These are phyloP conservation scores for Hemileccinum impolitum DNA, from an alignment of 768 basidiomycete species.

Conservation along the genomic window DNA sequence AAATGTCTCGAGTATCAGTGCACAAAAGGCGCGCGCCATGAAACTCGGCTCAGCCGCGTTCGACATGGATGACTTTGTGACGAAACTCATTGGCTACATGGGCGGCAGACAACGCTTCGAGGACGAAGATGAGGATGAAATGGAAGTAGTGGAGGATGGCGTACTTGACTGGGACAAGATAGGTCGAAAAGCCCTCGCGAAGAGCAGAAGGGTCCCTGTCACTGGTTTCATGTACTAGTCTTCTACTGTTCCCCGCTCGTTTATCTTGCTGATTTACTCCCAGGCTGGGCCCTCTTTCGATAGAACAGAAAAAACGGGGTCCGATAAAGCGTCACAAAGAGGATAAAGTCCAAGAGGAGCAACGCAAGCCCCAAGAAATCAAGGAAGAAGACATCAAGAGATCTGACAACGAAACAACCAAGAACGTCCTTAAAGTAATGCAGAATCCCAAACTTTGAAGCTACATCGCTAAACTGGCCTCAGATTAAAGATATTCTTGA, in stretches of 20 bases:
- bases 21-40: slow-evolving; percentile 87
- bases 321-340: slow-evolving; percentile 58
- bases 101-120: slow-evolving; percentile 58
- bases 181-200: slow-evolving; percentile 78
- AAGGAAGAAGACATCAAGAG: slow-evolving; percentile 79
- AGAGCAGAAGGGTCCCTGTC: slow-evolving; percentile 74
- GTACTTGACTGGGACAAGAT: slow-evolving; percentile 81
- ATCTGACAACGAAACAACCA: slow-evolving; percentile 85
- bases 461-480: not conserved
- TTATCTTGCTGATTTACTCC: slow-evolving; percentile 13
- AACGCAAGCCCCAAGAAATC: slow-evolving; percentile 73
- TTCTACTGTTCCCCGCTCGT: not conserved
- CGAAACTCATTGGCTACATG: slow-evolving; percentile 71
- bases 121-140: slow-evolving; percentile 46
- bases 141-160: slow-evolving; percentile 47
- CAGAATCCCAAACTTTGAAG: not conserved
- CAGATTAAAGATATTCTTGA: slow-evolving; percentile 64
- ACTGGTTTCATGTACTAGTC: slow-evolving; percentile 83
- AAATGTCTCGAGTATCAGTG: slow-evolving; percentile 72
- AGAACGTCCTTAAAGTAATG: slow-evolving; percentile 75
- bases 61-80: slow-evolving; percentile 88
- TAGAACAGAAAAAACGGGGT: slow-evolving; percentile 78
- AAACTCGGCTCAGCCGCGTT: slow-evolving; percentile 86
- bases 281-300: slow-evolving; percentile 89
- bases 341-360: slow-evolving; percentile 69